A percentile compares a stretch with the other conserved stretches of the same genome.
These are phyloP conservation scores for Otatea glauca DNA, from an alignment of 176 grass and related monocot genomes.

Conservation along the genomic window DNA sequence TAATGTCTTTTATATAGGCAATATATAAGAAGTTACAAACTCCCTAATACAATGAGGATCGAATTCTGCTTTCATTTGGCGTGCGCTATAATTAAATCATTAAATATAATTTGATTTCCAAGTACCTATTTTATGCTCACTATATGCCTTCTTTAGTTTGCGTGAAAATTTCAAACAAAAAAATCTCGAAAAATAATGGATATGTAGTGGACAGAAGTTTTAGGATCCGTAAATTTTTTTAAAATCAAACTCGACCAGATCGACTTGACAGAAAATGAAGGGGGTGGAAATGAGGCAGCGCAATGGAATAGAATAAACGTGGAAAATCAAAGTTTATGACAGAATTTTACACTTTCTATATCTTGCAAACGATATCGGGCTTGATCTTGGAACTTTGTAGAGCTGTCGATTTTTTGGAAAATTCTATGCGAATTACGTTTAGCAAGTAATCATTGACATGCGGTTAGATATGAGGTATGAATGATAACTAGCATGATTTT, in stretches of 20 bases:
- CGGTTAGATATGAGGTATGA: not conserved
- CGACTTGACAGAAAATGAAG: not conserved
- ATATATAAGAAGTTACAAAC: no score
- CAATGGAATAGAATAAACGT: not conserved
- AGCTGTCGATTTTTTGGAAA: not conserved
- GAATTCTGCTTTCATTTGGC: not conserved
- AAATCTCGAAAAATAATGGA: not conserved
- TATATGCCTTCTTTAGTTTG: not conserved
- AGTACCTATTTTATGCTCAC: not conserved
- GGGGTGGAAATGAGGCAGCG: not conserved
- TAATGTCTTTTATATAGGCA: not conserved
- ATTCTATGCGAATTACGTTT: not conserved
- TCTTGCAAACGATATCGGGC: not conserved
- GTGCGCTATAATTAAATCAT: not conserved
- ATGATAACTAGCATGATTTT: not conserved
- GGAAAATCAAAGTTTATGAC: not conserved
- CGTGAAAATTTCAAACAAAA: not conserved
- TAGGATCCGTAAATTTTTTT: not conserved
- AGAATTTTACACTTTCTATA: not conserved
- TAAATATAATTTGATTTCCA: not conserved
- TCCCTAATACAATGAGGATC: not conserved
- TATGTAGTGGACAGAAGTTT: not conserved
- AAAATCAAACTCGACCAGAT: not conserved
- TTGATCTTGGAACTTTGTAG: not conserved
- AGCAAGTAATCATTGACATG: not conserved